Evolutionary conservation across 2,329 filamentous ascomycete species (phyloP).

Genomic region (Alternaria brassicae): DNA sequence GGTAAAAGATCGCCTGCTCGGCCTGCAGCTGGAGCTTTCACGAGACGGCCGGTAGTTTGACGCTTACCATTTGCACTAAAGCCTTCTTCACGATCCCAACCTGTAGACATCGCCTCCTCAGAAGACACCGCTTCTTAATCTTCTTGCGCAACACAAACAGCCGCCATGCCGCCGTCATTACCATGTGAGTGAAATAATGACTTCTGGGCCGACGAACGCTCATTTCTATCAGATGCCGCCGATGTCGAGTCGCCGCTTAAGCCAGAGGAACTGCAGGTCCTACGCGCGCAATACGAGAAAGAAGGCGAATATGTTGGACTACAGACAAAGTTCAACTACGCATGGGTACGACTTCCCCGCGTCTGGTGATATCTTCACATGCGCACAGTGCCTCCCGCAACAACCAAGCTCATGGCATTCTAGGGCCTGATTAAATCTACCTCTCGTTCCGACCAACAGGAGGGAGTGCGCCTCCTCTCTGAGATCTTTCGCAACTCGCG

Average conservation of each 20-base stretch:
- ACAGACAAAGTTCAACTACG: constrained; percentile 99
- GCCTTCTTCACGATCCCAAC: background rate
- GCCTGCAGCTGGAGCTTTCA: constrained; percentile 27
- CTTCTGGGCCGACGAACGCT: constrained; percentile 24
- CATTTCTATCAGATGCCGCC: constrained; percentile 76
- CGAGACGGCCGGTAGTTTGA: constrained; percentile 18
- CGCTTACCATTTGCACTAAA: constrained; percentile 3
- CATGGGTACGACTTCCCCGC: constrained; percentile 73
- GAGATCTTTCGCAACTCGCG: constrained; percentile 95
- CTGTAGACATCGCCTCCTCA: background rate
- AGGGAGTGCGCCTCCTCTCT: constrained; percentile 89
- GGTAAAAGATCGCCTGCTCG: constrained; percentile 21
- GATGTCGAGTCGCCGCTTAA: constrained; percentile 97
- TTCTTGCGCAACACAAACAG: constrained; percentile 7
- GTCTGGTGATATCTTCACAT: background rate
- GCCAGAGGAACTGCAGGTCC: constrained; percentile 87
- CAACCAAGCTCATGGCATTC: constrained; percentile 10
- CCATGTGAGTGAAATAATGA: constrained; percentile 39
- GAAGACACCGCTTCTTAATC: background rate
- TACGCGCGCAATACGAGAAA: constrained; percentile 94
- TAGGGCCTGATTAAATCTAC: constrained; percentile 95
- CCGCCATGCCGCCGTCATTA: constrained; percentile 46
- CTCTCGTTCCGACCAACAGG: constrained; percentile 84
- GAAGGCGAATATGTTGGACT: constrained; percentile 96
- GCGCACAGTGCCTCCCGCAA: constrained; percentile 6